Base-by-base conservation (phyloP, 139 green algal species). In the Chlorella sp. region DNA sequence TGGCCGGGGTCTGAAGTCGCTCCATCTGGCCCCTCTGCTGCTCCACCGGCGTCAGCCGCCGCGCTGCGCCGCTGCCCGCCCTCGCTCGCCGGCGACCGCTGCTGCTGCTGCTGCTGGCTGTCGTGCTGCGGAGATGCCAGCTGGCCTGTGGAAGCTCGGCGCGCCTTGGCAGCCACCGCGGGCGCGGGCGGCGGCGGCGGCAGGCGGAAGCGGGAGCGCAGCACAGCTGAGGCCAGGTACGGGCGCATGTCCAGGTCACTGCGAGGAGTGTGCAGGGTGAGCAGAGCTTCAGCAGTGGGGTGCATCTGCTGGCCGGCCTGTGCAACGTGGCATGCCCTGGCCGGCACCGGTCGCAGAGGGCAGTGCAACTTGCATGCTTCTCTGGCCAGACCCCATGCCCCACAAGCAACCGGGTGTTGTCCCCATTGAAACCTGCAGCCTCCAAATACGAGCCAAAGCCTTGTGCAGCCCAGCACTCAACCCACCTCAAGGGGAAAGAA, bases 241-340 rank as follows among this genome's bases (percentile, higher is more conserved):
- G 95, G 95, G 21, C 78, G 51, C 94, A 98, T 92, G 90, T 98
- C 93, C n/a, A 98, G 87, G 6, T 68, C 51, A 1, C 20, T 81
- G 74, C 56, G 25, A 15, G 12, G 15, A 28, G n/a, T n/a, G n/a
- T n/a, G n/a, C n/a, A n/a, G n/a, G n/a, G n/a, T n/a, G n/a, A n/a
- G n/a, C n/a, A n/a, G n/a, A n/a, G n/a, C n/a, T n/a, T n/a, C n/a
- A n/a, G n/a, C n/a, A n/a, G n/a, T n/a, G n/a, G n/a, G n/a, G n/a
- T n/a, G n/a, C n/a, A n/a, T n/a, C n/a, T n/a, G n/a, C n/a, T n/a
- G n/a, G n/a, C n/a, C n/a, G n/a, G n/a, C n/a, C n/a, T n/a, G n/a
- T n/a, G n/a, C n/a, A n/a, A n/a, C n/a, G n/a, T n/a, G n/a, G n/a
- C n/a, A n/a, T n/a, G n/a, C n/a, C n/a, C n/a, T n/a, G n/a, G n/a